These are phyloP conservation scores for Penicillium bovifimosum DNA, from an alignment of 495 filamentous ascomycete genomes.

Conservation along the genomic window DNA sequence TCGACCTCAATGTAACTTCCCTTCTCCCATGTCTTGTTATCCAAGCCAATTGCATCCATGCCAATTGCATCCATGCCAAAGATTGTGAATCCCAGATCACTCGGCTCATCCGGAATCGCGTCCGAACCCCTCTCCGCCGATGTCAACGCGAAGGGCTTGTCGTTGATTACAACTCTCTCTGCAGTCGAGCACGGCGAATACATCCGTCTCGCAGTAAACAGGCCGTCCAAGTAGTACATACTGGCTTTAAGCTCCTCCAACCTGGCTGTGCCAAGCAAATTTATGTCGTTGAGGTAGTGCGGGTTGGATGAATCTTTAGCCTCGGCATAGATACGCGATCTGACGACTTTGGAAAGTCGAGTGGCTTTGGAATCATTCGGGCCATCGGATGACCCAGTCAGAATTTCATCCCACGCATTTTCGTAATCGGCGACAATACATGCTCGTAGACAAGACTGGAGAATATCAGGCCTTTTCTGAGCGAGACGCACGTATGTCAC, in stretches of 20 bases:
- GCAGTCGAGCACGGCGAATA: slow-evolving; percentile 5
- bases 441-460: neutral
- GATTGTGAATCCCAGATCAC: no score
- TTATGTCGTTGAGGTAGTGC: neutral
- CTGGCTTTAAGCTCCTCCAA: neutral
- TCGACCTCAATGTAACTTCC: slow-evolving; percentile 4
- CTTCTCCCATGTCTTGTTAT: slow-evolving; percentile 3
- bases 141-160: slow-evolving; percentile 5
- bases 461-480: neutral
- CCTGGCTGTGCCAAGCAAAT: no score
- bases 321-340: slow-evolving; percentile 8
- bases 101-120: slow-evolving; percentile 2
- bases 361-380: slow-evolving; percentile 5
- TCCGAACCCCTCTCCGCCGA: slow-evolving; percentile 2
- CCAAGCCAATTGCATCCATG: no score
- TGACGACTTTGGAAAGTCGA: slow-evolving; percentile 9
- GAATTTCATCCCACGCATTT: neutral
- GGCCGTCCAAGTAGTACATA: neutral
- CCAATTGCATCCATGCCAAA: no score
- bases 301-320: slow-evolving; percentile 3
- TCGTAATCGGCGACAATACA: neutral
- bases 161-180: slow-evolving; percentile 6
- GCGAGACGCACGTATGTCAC: slow-evolving; percentile 2
- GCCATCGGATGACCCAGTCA: slow-evolving; percentile 1
- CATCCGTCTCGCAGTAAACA: slow-evolving; percentile 1